Conservation (phyloP, 2,329 filamentous ascomycete species). For the Trichophyton equinum region DNA sequence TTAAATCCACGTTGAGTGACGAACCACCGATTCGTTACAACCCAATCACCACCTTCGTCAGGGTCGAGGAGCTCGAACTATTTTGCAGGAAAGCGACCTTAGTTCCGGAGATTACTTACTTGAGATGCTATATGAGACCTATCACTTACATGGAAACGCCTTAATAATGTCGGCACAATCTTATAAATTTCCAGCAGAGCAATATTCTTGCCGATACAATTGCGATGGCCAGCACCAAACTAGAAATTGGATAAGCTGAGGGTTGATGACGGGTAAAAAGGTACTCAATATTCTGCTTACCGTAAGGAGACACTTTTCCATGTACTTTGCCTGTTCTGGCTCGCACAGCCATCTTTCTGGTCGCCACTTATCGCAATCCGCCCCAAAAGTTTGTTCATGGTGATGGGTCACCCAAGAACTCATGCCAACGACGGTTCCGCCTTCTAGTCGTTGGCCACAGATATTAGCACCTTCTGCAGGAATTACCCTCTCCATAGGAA, state of each 20-base stretch:
- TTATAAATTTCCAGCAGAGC: conserved; percentile 19
- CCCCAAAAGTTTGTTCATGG: conserved; percentile 53
- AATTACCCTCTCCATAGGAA: conserved; percentile 61
- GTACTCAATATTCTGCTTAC: conserved; percentile 6
- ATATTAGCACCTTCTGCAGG: conserved; percentile 53
- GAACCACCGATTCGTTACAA: conserved; percentile 2
- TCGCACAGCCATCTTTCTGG: conserved; percentile 42
- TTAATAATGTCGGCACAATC: conserved; percentile 28
- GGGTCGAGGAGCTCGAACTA: background rate
- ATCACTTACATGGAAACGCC: conserved; percentile 34
- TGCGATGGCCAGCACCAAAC: conserved; percentile 42
- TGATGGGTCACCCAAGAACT: conserved; percentile 65
- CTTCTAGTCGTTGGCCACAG: conserved; percentile 48
- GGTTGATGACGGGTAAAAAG: conserved; percentile 21
- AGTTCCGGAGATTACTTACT: background rate
- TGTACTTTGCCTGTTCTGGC: conserved; percentile 11
- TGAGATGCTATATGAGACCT: background rate
- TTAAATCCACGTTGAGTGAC: conserved; percentile 5
- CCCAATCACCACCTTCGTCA: conserved; percentile 4
- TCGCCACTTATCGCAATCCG: conserved; percentile 47
- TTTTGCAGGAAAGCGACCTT: background rate
- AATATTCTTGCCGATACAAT: conserved; percentile 37
- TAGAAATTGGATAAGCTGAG: conserved; percentile 34
- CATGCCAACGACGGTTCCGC: conserved; percentile 61
- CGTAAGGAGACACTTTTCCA: background rate